These are phyloP conservation scores for Leucocoprinus birnbaumii DNA, from an alignment of 768 basidiomycete genomes.

Conservation along the genomic window DNA sequence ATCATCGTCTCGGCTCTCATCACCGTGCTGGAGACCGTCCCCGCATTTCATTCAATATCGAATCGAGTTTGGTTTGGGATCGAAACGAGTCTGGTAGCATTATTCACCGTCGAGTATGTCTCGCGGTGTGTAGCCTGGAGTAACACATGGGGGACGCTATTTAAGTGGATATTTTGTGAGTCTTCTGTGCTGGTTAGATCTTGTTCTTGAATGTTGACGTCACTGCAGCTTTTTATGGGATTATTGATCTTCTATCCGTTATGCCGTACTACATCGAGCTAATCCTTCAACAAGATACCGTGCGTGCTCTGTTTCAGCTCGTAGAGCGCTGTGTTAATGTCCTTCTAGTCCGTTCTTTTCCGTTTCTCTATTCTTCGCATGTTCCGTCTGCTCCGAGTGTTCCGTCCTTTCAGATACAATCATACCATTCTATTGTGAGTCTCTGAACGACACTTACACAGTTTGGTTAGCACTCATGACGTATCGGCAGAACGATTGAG, in stretches of 20 bases:
- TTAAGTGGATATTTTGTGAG: constrained; percentile 69
- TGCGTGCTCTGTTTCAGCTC: constrained; percentile 22
- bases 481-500: constrained; percentile 67
- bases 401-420: constrained; percentile 85
- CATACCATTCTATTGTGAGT: constrained; percentile 79
- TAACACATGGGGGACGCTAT: constrained; percentile 54
- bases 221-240: constrained; percentile 69
- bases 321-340: neutral
- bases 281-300: constrained; percentile 80
- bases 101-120: constrained; percentile 87
- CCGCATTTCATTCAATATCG: constrained; percentile 66
- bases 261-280: constrained; percentile 89
- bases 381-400: constrained; percentile 86
- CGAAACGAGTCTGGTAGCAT: constrained; percentile 78
- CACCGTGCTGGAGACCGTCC: constrained; percentile 79
- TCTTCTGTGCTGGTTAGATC: constrained; percentile 18
- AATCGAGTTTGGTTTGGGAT: constrained; percentile 81
- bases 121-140: constrained; percentile 77
- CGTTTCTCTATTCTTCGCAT: constrained; percentile 55
- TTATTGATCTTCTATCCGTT: constrained; percentile 84
- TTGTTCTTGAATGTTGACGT: neutral
- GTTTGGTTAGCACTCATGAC: neutral
- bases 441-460: neutral
- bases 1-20: constrained; percentile 76
- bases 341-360: constrained; percentile 46